phyloP scores from a whole-genome alignment of 441 rosid genomes.

The Gossypium davidsonii region DNA sequence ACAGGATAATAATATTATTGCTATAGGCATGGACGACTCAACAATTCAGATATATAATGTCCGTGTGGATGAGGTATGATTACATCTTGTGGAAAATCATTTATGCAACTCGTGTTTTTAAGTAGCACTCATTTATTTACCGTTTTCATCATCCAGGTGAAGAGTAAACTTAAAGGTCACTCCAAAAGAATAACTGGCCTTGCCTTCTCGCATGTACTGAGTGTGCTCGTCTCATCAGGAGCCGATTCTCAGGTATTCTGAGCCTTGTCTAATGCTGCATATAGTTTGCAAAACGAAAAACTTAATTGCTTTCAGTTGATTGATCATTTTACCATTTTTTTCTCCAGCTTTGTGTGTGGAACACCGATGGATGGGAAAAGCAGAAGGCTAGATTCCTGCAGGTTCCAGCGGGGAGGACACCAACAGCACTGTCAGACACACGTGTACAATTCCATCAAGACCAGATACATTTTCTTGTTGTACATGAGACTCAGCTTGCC shows the following conservation, averaged over 20 bases:
- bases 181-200: constrained; percentile 92
- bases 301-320: neutral
- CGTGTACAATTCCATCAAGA: constrained; percentile 97
- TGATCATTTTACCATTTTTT: constrained; percentile 8
- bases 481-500: constrained; percentile 91
- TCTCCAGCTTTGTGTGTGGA: constrained; percentile 86
- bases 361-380: constrained; percentile 94
- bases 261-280: neutral
- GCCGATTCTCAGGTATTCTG: constrained; percentile 86
- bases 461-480: constrained; percentile 85
- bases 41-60: constrained; percentile 80
- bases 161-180: constrained; percentile 95
- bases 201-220: constrained; percentile 75
- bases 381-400: constrained; percentile 75
- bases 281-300: neutral
- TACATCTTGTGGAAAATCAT: constrained; percentile 9
- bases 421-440: constrained; percentile 62
- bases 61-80: constrained; percentile 76
- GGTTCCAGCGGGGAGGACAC: constrained; percentile 70
- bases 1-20: constrained; percentile 80
- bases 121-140: neutral
- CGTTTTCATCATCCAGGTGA: constrained; percentile 44
- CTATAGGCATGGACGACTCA: constrained; percentile 85
- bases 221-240: constrained; percentile 85
- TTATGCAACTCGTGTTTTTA: neutral